Percentiles rank a stretch among this genome's conserved stretches.
phyloP scores from a whole-genome alignment of 116 monocot species.

The Posidonia oceanica region DNA sequence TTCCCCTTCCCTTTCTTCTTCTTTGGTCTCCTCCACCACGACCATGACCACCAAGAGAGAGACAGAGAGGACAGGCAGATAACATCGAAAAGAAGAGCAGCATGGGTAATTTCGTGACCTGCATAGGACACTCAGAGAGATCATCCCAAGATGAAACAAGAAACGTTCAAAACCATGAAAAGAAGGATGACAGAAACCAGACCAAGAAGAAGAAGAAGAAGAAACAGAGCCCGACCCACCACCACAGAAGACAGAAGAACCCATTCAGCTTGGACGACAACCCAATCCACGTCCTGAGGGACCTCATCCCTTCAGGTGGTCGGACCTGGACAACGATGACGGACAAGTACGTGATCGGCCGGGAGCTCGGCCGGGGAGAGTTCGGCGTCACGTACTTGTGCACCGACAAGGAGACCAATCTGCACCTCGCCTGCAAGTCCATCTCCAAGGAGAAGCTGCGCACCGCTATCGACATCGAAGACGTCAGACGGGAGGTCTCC shows the following conservation, averaged over 20 bases:
- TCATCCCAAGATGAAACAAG: too few species aligned
- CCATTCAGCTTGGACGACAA: not conserved
- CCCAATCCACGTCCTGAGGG: constrained; percentile 12
- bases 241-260: not conserved
- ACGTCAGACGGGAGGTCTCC: constrained; percentile 49
- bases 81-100: too few species aligned
- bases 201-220: too few species aligned
- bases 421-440: constrained; percentile 44
- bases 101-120: too few species aligned
- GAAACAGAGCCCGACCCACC: too few species aligned
- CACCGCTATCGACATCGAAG: constrained; percentile 48
- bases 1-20: too few species aligned
- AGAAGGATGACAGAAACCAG: too few species aligned
- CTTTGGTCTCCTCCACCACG: too few species aligned
- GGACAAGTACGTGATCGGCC: constrained; percentile 34
- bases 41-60: too few species aligned
- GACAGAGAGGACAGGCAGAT: too few species aligned
- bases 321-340: constrained; percentile 5
- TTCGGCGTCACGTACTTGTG: constrained; percentile 51
- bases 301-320: constrained; percentile 10
- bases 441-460: constrained; percentile 49
- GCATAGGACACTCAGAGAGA: too few species aligned
- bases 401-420: constrained; percentile 27
- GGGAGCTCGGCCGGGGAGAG: constrained; percentile 54
- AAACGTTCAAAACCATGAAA: too few species aligned